Percentiles rank a stretch among this genome's conserved stretches.
Evolutionary conservation across 257 asterid species (phyloP).

Genomic region (Nicotiana otophora): DNA sequence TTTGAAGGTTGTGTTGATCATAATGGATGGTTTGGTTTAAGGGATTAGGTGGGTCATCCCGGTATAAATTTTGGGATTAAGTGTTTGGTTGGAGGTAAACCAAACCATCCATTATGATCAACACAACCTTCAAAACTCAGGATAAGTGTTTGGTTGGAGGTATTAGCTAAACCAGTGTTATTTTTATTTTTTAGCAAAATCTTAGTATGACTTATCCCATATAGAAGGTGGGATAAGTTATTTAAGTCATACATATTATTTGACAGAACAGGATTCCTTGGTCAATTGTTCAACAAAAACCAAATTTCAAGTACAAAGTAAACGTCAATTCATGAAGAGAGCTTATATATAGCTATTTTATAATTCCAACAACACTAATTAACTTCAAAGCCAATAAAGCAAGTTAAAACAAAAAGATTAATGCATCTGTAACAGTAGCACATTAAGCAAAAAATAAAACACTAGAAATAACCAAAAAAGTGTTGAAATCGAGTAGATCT

Average conservation of each 20-base stretch:
- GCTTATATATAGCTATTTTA: background rate
- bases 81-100: no score
- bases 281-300: background rate
- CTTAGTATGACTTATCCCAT: no score
- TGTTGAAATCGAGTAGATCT: background rate
- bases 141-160: no score
- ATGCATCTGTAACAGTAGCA: background rate
- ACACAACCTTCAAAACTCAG: no score
- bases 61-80: no score
- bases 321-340: background rate
- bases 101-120: no score
- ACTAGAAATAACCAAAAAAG: background rate
- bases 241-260: background rate
- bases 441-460: background rate
- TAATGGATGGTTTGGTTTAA: no score
- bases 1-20: no score
- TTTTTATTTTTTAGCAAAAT: no score
- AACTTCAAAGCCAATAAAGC: background rate
- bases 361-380: background rate
- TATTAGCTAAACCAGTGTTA: no score
- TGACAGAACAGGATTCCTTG: background rate
- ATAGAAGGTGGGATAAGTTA: no score
- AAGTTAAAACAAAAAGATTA: background rate
- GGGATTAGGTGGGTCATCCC: no score
- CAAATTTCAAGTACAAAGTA: background rate